Percentiles rank a stretch among this genome's conserved stretches.
Conservation (phyloP, 371 early-diverging fungal species). For the Paraphysoderma sedebokerense region DNA sequence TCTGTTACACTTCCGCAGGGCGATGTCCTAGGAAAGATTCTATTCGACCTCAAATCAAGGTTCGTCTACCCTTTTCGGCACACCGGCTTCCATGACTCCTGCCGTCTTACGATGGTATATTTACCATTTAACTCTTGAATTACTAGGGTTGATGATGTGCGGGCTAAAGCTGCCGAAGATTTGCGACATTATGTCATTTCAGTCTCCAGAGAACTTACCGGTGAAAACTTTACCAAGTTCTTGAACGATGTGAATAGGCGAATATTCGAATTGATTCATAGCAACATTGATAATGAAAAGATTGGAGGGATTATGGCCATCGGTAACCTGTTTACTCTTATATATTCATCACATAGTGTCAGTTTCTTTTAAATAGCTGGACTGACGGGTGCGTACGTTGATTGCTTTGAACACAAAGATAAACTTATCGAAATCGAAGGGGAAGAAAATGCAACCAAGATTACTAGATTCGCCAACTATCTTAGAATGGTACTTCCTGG, state of each 20-base stretch:
- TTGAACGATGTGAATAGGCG: slow-evolving; percentile 53
- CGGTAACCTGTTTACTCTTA: no score
- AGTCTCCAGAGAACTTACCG: slow-evolving; percentile 43
- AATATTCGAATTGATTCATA: slow-evolving; percentile 51
- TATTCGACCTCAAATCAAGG: slow-evolving; percentile 29
- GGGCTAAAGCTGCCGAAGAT: slow-evolving; percentile 37
- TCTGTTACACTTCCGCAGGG: no score
- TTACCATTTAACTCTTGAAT: neutral
- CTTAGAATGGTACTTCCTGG: slow-evolving; percentile 67
- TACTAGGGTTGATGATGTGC: slow-evolving; percentile 31
- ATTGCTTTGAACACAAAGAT: no score
- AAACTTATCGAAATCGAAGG: slow-evolving; percentile 67
- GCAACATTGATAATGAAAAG: slow-evolving; percentile 45
- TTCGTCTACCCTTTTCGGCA: slow-evolving; percentile 9
- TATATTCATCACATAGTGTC: no score
- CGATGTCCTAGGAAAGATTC: slow-evolving; percentile 25
- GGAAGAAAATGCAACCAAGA: slow-evolving; percentile 67
- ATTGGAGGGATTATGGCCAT: slow-evolving; percentile 56
- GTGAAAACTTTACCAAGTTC: slow-evolving; percentile 44
- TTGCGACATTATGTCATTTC: slow-evolving; percentile 35
- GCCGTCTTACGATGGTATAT: neutral
- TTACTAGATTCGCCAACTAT: slow-evolving; percentile 69
- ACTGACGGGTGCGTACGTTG: no score
- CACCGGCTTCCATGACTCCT: neutral
- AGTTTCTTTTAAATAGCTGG: no score